phyloP scores from a whole-genome alignment of 2,329 filamentous ascomycete species.

The Fusarium pininemorale region DNA sequence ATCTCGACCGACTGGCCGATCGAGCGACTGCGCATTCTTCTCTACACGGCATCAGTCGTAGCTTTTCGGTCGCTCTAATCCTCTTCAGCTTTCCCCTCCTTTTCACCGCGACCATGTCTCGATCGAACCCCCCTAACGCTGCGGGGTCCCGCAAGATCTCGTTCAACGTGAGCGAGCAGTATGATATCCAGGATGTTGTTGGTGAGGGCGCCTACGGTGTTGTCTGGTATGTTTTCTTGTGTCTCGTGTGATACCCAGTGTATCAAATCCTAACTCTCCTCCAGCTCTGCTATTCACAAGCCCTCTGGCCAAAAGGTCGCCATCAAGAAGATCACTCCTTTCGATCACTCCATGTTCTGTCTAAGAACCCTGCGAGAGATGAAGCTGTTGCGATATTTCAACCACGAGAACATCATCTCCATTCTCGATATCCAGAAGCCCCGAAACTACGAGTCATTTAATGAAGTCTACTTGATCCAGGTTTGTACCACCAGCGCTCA shows the following conservation, averaged over 20 bases:
- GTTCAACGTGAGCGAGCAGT: constrained; percentile 99
- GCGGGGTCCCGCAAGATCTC: constrained; percentile 90
- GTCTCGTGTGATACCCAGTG: not conserved
- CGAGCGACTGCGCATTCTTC: constrained; percentile 17
- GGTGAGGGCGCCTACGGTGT: constrained; percentile 98
- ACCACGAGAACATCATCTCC: constrained; percentile 99
- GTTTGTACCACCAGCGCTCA: constrained; percentile 58
- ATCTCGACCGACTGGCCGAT: constrained; percentile 21
- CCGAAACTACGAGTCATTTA: constrained; percentile 93
- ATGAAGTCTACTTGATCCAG: constrained; percentile 98
- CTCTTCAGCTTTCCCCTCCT: not conserved
- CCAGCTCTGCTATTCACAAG: constrained; percentile 95
- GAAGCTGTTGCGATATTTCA: constrained; percentile 99
- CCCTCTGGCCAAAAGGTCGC: constrained; percentile 98
- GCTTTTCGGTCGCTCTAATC: not conserved
- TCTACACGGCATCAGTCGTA: not conserved
- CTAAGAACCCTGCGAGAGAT: constrained; percentile 96
- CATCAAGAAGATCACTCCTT: constrained; percentile 99
- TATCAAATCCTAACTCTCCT: not conserved
- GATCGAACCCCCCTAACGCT: constrained; percentile 64
- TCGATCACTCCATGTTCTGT: constrained; percentile 99
- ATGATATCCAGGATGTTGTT: constrained; percentile 99
- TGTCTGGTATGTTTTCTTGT: constrained; percentile 76
- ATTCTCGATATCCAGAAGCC: constrained; percentile 99
- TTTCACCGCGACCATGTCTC: constrained; percentile 56